Conservation (phyloP, 306 rosid genomes). For the Begonia fuchsioides region DNA sequence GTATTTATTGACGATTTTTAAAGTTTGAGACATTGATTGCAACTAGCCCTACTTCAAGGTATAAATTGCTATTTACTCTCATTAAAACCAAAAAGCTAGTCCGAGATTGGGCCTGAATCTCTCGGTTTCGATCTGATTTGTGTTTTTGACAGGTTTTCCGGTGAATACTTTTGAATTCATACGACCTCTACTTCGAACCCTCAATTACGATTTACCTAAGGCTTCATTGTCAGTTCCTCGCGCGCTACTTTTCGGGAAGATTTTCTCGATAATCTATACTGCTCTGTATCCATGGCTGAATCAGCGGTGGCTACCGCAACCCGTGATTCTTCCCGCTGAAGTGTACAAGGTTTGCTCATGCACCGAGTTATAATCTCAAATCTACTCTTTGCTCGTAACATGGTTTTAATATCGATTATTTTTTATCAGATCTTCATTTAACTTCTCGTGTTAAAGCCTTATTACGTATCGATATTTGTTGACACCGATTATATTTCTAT, state of each 20-base stretch:
- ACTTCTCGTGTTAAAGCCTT: too few relatives aligned
- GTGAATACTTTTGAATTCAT: slow-evolving; percentile 75
- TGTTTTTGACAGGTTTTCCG: slow-evolving; percentile 51
- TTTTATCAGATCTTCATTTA: too few relatives aligned
- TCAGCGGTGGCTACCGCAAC: slow-evolving; percentile 87
- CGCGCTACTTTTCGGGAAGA: slow-evolving; percentile 55
- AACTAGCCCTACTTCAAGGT: too few relatives aligned
- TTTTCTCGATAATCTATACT: slow-evolving; percentile 50
- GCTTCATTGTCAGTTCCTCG: slow-evolving; percentile 34
- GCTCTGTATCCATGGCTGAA: slow-evolving; percentile 74
- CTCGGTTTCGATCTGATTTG: background rate
- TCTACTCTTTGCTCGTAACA: background rate
- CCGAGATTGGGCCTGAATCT: too few relatives aligned
- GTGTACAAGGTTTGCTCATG: slow-evolving; percentile 56
- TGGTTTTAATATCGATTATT: too few relatives aligned
- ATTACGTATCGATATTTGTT: too few relatives aligned
- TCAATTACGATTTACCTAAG: slow-evolving; percentile 59
- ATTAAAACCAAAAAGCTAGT: background rate
- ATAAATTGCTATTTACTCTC: too few relatives aligned
- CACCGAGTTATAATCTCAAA: background rate
- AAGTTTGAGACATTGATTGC: too few relatives aligned
- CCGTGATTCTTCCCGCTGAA: slow-evolving; percentile 84
- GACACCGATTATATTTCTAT: slow-evolving; percentile 70
- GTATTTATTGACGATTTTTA: too few relatives aligned
- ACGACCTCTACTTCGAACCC: slow-evolving; percentile 57